Evolutionary conservation across 2,329 filamentous ascomycete genomes (phyloP), one percentile per base, ranked within the genome.

Genomic region (Aspergillus quadricinctus): DNA sequence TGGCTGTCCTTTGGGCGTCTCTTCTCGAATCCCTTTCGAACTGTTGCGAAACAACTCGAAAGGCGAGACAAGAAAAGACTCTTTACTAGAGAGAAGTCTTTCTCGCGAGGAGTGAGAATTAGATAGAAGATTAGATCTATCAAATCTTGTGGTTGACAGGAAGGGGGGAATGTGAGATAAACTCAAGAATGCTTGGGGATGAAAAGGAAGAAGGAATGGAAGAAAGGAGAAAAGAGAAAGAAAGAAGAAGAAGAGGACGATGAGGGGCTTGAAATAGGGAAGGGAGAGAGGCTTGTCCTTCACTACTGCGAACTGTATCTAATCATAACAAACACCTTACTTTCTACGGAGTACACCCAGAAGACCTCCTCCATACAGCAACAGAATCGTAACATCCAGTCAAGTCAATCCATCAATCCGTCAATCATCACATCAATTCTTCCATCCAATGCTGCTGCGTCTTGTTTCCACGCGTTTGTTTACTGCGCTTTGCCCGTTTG

Each of bases 1-100:
- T 97, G 90, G 82, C 90, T 88, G 88, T 87, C 87, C 89, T 86
- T 80, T 76, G 77, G 78, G 80, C 81, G 86, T 80, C 85, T 83
- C 82, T 86, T 87, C 87, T 90, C 85, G 84, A 85, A 85, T 74
- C 71, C 71, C 74, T 76, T 75, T 74, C 74, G 74, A 76, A 77
- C 69, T 75, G 73, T 72, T 71, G 63, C 57, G 60, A 61, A 75
- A 75, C 72, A 76, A 76, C 68, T 74, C 74, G 74, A 76, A 77
- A 77, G 74, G 66, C 71, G 67, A 77, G 70, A 75, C 74, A 76
- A 77, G 75, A 77, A 77, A 77, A 76, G 75, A 77, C 75, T 75
- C 65, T 63, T 67, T 59, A 64, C 54, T 57, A 59, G 21, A 65
- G 62, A 61, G 67, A 70, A 66, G 71, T 73, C 70, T 75, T 72